Conservation (phyloP, 2,329 filamentous ascomycete genomes). For the Ophiostoma populinum region DNA sequence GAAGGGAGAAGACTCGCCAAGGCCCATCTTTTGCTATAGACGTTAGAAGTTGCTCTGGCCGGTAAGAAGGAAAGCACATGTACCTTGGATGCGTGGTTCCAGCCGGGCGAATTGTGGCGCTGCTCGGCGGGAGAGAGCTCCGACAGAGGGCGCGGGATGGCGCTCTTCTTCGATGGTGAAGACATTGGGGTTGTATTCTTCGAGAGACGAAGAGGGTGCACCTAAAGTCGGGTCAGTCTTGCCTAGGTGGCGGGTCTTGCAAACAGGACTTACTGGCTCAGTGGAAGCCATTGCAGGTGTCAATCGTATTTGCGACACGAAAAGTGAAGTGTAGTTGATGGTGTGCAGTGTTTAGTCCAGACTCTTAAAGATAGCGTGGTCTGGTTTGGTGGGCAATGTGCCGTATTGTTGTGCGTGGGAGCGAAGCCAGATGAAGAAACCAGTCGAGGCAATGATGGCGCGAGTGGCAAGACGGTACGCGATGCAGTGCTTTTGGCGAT, state of each 20-base stretch:
- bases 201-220: conserved; percentile 63
- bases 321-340: not conserved
- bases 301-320: not conserved
- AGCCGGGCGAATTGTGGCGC: conserved; percentile 83
- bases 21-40: conserved; percentile 40
- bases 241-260: not conserved
- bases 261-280: conserved; percentile 8
- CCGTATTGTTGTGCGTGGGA: no score
- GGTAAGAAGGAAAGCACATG: no score
- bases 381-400: no score
- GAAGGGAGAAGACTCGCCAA: conserved; percentile 65
- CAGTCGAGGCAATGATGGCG: no score
- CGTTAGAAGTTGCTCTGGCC: no score
- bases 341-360: no score
- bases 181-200: conserved; percentile 40
- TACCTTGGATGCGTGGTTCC: conserved; percentile 63
- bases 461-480: no score
- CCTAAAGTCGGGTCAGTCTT: conserved; percentile 24
- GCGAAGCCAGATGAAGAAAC: not conserved
- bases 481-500: not conserved
- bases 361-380: no score
- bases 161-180: conserved; percentile 47
- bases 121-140: conserved; percentile 78
- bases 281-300: conserved; percentile 10
- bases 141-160: conserved; percentile 57